Base-by-base conservation (phyloP, 345 rosid species). In the Capsella bursapastoris region DNA sequence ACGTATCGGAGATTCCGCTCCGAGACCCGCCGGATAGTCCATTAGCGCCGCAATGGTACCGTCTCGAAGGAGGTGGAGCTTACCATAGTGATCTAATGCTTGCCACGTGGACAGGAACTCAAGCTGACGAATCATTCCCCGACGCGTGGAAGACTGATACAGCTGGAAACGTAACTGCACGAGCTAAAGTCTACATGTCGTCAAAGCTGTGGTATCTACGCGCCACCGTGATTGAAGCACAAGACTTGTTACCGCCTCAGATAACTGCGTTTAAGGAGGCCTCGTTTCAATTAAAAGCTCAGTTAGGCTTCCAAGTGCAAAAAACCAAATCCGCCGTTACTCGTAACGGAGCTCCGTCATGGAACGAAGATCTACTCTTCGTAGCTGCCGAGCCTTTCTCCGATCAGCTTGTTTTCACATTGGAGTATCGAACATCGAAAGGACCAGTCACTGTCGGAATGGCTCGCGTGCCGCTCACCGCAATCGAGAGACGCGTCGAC, bases 21-120 rank as follows among this genome's bases (percentile, higher is more conserved):
- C 80, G 98, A 68, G 97, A 89, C 60, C 98, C 98, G 41, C 98
- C 98, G 1, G 98, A 94, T 72, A 94, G 98, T 63, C 95, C 98
- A 0, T 38, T 94, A 75, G 98, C 98, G 13, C 93, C 97, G 7
- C 97, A 91, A 64, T 94, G 98, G 98, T 94, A 89, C 78, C 79
- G 96, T 74, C 71, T 94, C 27, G 98, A 94, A 56, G 96, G 89
- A 2, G 87, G 89, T 2, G 91, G 87, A 8, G 84, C 85, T 78
- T 85, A 81, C 43, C 70, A 75, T 8, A 83, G 92, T 0, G 94
- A 91, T 68, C 66, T 93, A 13, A 93, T 93, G 98, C 97, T 94
- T 22, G 96, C 98, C 83, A 87, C 94, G 74, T 91, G 98, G 97
- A 48, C 89, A 2, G 98, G 98, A 9, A 91, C 98, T 6, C 98